Conservation (phyloP, 331 rosid genomes). For the Stylosanthes scabra region DNA sequence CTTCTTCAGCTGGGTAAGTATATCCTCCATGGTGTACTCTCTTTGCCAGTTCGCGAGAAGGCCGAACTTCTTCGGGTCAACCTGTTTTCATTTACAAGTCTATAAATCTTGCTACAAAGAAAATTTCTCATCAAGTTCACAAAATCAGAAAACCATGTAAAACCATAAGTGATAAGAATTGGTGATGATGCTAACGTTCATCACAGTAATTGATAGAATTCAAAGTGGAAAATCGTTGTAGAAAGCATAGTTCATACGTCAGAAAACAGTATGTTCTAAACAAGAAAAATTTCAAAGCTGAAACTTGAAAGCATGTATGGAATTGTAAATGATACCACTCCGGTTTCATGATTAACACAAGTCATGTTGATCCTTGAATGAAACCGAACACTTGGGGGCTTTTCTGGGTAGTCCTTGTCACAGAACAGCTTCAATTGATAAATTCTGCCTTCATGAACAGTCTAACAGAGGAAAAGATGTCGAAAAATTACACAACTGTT, state of each 20-base stretch:
- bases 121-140: slow-evolving; percentile 12
- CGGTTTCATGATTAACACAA: slow-evolving; percentile 87
- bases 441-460: slow-evolving; percentile 86
- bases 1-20: slow-evolving; percentile 97
- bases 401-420: slow-evolving; percentile 85
- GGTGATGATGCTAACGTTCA: neutral
- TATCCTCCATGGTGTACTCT: slow-evolving; percentile 98
- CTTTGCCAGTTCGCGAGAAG: slow-evolving; percentile 97
- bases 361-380: slow-evolving; percentile 82
- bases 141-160: neutral
- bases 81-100: slow-evolving; percentile 59
- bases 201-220: too few relatives aligned
- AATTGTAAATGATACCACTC: slow-evolving; percentile 65
- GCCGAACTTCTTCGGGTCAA: slow-evolving; percentile 92
- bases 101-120: slow-evolving; percentile 13
- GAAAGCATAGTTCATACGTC: slow-evolving; percentile 6
- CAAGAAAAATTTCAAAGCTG: slow-evolving; percentile 13
- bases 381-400: slow-evolving; percentile 83
- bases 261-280: slow-evolving; percentile 9
- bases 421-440: slow-evolving; percentile 85
- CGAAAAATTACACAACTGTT: slow-evolving; percentile 23
- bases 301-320: slow-evolving; percentile 29
- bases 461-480: slow-evolving; percentile 47
- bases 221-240: neutral
- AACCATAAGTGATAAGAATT: slow-evolving; percentile 2